Evolutionary conservation across 305 asterid genomes (phyloP).

Genomic region (Fraxinus sp.): DNA sequence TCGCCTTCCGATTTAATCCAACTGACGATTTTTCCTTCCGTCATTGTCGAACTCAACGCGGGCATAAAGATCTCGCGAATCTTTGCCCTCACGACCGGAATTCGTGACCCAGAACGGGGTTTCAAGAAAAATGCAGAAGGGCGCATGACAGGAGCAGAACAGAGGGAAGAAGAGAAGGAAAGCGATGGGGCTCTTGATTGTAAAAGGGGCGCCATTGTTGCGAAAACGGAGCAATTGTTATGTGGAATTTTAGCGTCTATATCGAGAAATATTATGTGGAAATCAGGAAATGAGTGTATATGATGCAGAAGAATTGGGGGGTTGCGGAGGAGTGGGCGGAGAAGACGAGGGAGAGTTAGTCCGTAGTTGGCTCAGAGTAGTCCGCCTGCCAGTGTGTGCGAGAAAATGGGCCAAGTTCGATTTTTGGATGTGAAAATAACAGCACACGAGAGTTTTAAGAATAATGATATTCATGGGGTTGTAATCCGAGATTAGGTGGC

Average conservation of each 20-base stretch:
- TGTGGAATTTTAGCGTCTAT: neutral
- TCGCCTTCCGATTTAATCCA: slow-evolving; percentile 96
- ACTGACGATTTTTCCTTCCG: slow-evolving; percentile 90
- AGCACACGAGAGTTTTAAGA: too few species aligned
- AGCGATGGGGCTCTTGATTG: slow-evolving; percentile 37
- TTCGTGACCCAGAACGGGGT: slow-evolving; percentile 32
- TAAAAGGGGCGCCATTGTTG: slow-evolving; percentile 43
- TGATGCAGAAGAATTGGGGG: neutral
- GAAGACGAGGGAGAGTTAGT: slow-evolving; percentile 56
- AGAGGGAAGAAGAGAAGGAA: slow-evolving; percentile 47
- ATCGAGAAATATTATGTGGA: neutral
- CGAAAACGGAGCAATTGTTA: neutral
- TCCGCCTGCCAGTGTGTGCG: slow-evolving; percentile 27
- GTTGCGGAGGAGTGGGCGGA: slow-evolving; percentile 35
- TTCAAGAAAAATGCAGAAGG: slow-evolving; percentile 35
- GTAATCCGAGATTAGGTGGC: too few species aligned
- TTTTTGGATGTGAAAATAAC: neutral
- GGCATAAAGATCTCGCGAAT: slow-evolving; percentile 91
- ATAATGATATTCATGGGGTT: too few species aligned
- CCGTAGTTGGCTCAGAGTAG: slow-evolving; percentile 28
- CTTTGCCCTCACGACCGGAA: slow-evolving; percentile 39
- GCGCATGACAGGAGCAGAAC: slow-evolving; percentile 35
- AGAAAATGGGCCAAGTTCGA: neutral
- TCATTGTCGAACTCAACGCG: slow-evolving; percentile 94
- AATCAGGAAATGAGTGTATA: neutral